Percentiles rank a stretch among this genome's conserved stretches.
These are phyloP conservation scores for Phenoliferia sp. DNA, from an alignment of 1,284 basidiomycete genomes.

Conservation along the genomic window DNA sequence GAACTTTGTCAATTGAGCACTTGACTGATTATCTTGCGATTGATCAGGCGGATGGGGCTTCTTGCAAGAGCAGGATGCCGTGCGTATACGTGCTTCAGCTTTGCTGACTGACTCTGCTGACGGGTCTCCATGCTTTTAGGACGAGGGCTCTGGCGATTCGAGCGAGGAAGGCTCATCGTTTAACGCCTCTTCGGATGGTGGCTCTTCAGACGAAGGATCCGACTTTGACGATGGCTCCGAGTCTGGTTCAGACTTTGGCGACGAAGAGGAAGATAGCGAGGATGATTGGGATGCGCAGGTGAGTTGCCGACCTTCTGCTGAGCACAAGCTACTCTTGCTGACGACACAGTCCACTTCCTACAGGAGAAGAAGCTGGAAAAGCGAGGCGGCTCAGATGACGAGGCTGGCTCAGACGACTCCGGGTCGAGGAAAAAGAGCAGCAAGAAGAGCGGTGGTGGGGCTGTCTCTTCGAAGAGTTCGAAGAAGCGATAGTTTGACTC, in stretches of 20 bases:
- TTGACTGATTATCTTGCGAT: too few relatives aligned
- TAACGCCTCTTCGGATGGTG: background rate
- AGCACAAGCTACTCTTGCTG: background rate
- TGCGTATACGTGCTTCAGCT: too few relatives aligned
- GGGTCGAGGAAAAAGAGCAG: background rate
- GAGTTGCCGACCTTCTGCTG: background rate
- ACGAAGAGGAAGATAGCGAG: slow-evolving; percentile 1
- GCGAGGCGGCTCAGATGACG: background rate
- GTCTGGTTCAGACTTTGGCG: slow-evolving; percentile 4
- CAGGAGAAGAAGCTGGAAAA: slow-evolving; percentile 3
- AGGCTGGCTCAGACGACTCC: background rate
- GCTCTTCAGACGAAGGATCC: background rate
- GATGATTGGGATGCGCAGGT: slow-evolving; percentile 6
- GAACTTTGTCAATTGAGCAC: too few relatives aligned
- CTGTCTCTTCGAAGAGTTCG: background rate
- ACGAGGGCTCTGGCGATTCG: background rate
- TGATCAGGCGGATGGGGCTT: slow-evolving; percentile 96
- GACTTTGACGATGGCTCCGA: slow-evolving; percentile 3
- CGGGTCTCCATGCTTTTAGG: background rate
- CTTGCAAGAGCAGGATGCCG: slow-evolving; percentile 56
- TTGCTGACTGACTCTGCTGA: background rate
- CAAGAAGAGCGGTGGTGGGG: background rate
- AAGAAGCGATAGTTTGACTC: too few relatives aligned
- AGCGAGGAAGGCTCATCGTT: background rate
- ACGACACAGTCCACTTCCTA: background rate